A percentile compares a stretch with the other conserved stretches of the same genome.
Evolutionary conservation across 768 basidiomycete genomes (phyloP).

Genomic region (Kwoniella heveanensis): DNA sequence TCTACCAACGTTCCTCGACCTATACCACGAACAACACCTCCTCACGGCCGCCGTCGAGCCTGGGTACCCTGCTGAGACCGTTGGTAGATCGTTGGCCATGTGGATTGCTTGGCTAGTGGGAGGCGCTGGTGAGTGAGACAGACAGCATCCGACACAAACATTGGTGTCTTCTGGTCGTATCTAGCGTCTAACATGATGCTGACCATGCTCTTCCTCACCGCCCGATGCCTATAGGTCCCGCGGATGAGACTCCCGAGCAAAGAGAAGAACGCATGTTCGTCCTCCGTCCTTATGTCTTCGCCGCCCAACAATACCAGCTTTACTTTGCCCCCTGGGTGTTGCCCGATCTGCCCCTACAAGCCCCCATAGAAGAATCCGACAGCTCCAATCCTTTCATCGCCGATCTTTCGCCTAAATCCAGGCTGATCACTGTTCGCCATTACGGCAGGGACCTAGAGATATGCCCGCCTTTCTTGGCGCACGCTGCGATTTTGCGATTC

Average conservation of each 20-base stretch:
- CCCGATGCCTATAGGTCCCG: conserved; percentile 2
- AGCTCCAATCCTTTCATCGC: conserved; percentile 51
- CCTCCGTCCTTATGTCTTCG: conserved; percentile 59
- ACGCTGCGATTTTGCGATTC: conserved; percentile 57
- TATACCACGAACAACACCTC: conserved; percentile 53
- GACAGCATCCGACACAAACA: too few relatives aligned
- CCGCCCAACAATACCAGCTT: conserved; percentile 54
- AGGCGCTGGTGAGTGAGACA: conserved; percentile 25
- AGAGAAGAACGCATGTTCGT: conserved; percentile 57
- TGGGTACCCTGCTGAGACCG: conserved; percentile 54
- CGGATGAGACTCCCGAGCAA: conserved; percentile 31
- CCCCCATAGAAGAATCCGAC: background rate
- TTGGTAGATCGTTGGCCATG: conserved; percentile 49
- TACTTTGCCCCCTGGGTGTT: conserved; percentile 57
- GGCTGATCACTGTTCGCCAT: conserved; percentile 46
- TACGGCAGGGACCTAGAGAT: conserved; percentile 51
- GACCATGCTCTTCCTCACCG: background rate
- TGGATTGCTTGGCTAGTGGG: conserved; percentile 54
- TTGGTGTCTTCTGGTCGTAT: too few relatives aligned
- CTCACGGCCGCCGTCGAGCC: conserved; percentile 53
- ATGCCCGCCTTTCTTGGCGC: conserved; percentile 55
- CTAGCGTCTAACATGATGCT: too few relatives aligned
- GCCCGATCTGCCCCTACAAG: conserved; percentile 48
- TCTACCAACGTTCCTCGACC: conserved; percentile 46
- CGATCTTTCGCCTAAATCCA: conserved; percentile 50